phyloP scores from a whole-genome alignment of 148 eudicot species.

The Amaranthus cruentus region DNA sequence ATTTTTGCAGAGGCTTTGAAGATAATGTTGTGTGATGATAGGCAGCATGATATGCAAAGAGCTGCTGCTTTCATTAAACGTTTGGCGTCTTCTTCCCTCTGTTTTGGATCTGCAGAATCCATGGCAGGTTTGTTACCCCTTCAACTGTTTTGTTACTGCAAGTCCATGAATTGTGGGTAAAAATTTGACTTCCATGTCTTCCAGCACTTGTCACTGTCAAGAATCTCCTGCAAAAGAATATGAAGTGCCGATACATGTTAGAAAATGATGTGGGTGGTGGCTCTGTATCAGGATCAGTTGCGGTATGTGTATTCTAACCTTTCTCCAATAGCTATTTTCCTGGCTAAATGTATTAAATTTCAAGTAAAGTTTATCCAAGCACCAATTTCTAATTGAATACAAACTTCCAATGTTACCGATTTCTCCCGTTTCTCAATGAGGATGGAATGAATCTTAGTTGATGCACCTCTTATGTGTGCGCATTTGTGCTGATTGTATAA shows the following conservation, averaged over 20 bases:
- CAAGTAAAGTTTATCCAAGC: not conserved
- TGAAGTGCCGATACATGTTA: constrained; percentile 75
- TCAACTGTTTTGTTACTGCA: not conserved
- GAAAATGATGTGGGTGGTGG: constrained; percentile 98
- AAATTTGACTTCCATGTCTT: constrained; percentile 14
- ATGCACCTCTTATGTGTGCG: not conserved
- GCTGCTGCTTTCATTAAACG: constrained; percentile 97
- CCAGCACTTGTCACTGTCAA: constrained; percentile 90
- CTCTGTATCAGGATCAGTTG: constrained; percentile 78
- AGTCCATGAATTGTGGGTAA: not conserved
- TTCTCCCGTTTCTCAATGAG: not conserved
- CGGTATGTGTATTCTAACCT: constrained; percentile 40
- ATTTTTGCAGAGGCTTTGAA: constrained; percentile 87
- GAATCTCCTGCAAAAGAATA: constrained; percentile 82
- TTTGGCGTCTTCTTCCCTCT: constrained; percentile 68
- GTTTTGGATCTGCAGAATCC: constrained; percentile 80
- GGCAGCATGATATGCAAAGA: constrained; percentile 99
- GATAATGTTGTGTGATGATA: constrained; percentile 92
- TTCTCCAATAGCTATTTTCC: not conserved
- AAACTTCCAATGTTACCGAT: too few relatives aligned
- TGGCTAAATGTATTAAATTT: not conserved
- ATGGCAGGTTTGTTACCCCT: constrained; percentile 65
- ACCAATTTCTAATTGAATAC: too few relatives aligned
- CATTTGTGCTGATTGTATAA: too few relatives aligned
- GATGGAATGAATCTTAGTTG: not conserved